Evolutionary conservation across 2,329 filamentous ascomycete species (phyloP), one percentile per base, ranked within the genome.

Genomic region (Sarocladium kiliense): DNA sequence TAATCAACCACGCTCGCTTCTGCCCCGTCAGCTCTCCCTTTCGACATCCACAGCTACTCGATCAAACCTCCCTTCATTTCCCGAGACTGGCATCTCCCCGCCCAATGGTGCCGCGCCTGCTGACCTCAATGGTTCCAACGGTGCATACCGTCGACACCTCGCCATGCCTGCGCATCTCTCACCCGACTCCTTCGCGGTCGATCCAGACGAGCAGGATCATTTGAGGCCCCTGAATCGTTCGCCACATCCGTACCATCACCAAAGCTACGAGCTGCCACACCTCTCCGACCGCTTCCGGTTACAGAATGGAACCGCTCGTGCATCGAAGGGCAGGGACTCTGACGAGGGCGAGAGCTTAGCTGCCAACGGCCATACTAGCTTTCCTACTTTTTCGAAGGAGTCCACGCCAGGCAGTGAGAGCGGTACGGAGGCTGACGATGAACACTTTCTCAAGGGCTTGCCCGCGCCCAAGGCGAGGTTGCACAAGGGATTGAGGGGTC

Each of bases 391-490:
- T 59, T 68, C 73, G 56, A 78, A 76, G 59, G 78, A 81, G 53
- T 82, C 81, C 3, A 77, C 79, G 1, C 79, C 84, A 2, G 82
- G 82, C 11, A 96, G 90, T 68, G 92, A 96, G 62, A 96, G 91
- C 68, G 93, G 93, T 23, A 96, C 92, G 18, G 93, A 97, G 68
- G 93, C 93, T 37, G 93, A 97, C 64, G 93, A 97, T 73, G 93
- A 97, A 69, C 88, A 92, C 59, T 86, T 93, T 62, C 77, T 96
- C 56, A 94, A 88, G 68, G 88, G 91, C 0, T 74, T 97, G 21
- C 92, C 93, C 1, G 89, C 92, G 2, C 89, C 92, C 2, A 86
- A 80, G n/a, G 62, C 79, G 9, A 81, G 84, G 58, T 77, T 84
- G 30, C 86, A 88, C 66, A 97, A 96, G 72, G 92, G 91, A 7